Percentiles rank a stretch among this genome's conserved stretches.
Conservation (phyloP, 2,329 filamentous ascomycete genomes). For the Fusarium sp. region DNA sequence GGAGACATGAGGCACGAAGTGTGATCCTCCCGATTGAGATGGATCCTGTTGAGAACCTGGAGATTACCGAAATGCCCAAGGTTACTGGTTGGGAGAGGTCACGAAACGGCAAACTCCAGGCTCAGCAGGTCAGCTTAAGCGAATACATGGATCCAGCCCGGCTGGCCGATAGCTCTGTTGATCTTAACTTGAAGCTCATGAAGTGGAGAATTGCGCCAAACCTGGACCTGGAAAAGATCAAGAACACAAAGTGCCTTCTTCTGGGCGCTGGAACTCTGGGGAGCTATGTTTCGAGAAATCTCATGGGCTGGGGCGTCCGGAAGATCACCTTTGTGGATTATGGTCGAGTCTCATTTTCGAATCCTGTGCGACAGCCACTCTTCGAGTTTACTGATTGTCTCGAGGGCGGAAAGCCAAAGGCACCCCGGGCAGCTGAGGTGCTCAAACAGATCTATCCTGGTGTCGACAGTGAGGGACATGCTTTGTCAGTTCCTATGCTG, state of each 20-base stretch:
- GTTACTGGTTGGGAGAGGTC: slow-evolving; percentile 96
- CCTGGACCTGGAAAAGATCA: slow-evolving; percentile 88
- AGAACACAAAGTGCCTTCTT: slow-evolving; percentile 88
- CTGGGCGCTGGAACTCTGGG: slow-evolving; percentile 94
- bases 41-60: slow-evolving; percentile 59
- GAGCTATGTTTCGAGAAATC: slow-evolving; percentile 89
- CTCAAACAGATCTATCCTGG: slow-evolving; percentile 91
- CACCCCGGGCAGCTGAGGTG: slow-evolving; percentile 81
- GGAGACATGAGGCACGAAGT: slow-evolving; percentile 83
- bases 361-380: slow-evolving; percentile 93
- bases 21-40: slow-evolving; percentile 78
- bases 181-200: slow-evolving; percentile 97
- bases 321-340: slow-evolving; percentile 98
- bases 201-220: slow-evolving; percentile 97
- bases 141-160: slow-evolving; percentile 93
- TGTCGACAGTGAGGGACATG: slow-evolving; percentile 83
- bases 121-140: slow-evolving; percentile 83
- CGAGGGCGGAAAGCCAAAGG: slow-evolving; percentile 86
- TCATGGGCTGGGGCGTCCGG: slow-evolving; percentile 95
- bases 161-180: slow-evolving; percentile 92
- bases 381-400: slow-evolving; percentile 92
- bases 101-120: slow-evolving; percentile 79
- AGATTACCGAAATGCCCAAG: slow-evolving; percentile 77
- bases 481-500: slow-evolving; percentile 92
- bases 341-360: slow-evolving; percentile 92